Base-by-base conservation (phyloP, 2,329 filamentous ascomycete genomes). In the Pseudocercospora musae region DNA sequence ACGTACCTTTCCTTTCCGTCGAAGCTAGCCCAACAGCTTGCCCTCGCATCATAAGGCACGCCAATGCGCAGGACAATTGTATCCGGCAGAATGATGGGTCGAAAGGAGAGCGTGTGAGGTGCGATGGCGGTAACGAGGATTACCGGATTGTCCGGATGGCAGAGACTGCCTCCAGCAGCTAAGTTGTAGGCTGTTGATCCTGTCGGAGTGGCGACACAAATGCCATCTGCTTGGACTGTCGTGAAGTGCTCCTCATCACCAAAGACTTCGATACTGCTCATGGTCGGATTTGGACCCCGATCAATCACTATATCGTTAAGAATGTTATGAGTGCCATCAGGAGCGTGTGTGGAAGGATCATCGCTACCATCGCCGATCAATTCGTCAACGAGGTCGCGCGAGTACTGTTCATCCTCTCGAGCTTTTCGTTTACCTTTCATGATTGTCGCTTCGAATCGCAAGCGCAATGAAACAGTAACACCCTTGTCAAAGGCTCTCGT, bases 231-330 rank as follows among this genome's bases (percentile, higher is more conserved):
- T 68, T 95, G 88, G 6, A 98, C 86, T 0, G 92, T 96, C 0
- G 95, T 97, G 76, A 97, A 95, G 77, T 96, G 92, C 76, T 96
- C 91, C 71, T 97, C 91, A 71, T 97, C 94, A 20, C 92, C 93
- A 74, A 97, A 97, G 25, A 98, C 84, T 74, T 98, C 94, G 20
- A 91, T 92, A 57, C 87, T 89, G 10, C 91, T 95, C 91, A 99
- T 94, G 58, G 92, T 96, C 50, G 94, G 87, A 76, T 96, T 97
- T 6, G 95, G 95, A 0, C 95, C 95, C 18, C 95, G 85, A 73
- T 99, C 95, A 10, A 54, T 54, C 29, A 54, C 52, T 27, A 33
- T 54, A n/a, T 99, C 95, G 71, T 99, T 99, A 65, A 99, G 79
- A 62, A 98, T 96, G 76, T 96, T 91, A 75, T 88, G 92, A 1